Evolutionary conservation across 2,329 filamentous ascomycete genomes (phyloP), one percentile per base, ranked within the genome.

Genomic region (Ploettnerulaceae sp.): DNA sequence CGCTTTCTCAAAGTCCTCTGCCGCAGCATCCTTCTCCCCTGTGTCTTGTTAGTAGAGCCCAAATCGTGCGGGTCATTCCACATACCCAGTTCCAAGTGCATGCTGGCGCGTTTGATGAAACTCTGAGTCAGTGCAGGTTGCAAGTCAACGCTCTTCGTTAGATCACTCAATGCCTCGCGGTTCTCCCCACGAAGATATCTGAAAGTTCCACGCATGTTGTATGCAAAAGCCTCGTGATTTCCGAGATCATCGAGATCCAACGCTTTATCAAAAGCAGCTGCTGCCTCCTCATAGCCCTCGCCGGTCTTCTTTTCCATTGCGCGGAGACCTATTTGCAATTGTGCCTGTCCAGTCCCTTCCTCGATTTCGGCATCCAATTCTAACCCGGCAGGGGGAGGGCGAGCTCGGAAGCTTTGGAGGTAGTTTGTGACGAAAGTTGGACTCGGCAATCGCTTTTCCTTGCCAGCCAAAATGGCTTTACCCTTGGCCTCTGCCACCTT

Each of bases 341-440:
- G 85, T 29, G 85, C 90, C 71, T 86, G 86, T 59, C 90, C 91
- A 35, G 82, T 87, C 35, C 84, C 81, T 58, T 90, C 81, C 32
- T 80, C 70, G 38, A 96, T 69, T 56, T 95, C 88, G n/a, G 75
- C 81, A 6, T 81, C 77, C 57, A 94, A 88, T 50, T 91, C 89
- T 42, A 98, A 74, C 9, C 89, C 91, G 52, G 75, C 80, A 3
- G 93, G 91, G 2, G 88, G 78, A 37, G 81, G 75, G 71, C 86
- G 87, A 49, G 82, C 75, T 51, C 93, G 86, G 85, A 98, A 98
- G 73, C 91, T 97, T 72, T 97, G 91, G 24, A 98, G 84, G 69
- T 98, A 98, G 75, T 98, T 98, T 64, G 89, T 89, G 57, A 98
- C 90, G 60, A 97, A 98, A 9, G 90, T 96, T 22, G 93, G 86